Evolutionary conservation across 176 grass and related monocot species (phyloP), one percentile per base, ranked within the genome.

Genomic region (Raddia distichophylla): DNA sequence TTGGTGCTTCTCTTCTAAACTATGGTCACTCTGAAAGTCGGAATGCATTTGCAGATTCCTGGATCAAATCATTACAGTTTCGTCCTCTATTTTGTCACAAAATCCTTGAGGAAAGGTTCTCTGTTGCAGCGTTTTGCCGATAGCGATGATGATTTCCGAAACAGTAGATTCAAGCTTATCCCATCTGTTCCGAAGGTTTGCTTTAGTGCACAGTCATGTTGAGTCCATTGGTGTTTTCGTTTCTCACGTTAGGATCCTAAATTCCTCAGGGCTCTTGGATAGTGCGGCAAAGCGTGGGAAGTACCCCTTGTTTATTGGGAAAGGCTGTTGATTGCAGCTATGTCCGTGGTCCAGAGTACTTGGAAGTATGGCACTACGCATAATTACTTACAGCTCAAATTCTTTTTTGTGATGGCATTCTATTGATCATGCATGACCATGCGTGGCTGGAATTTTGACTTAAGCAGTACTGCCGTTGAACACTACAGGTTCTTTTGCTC

Each of bases 261-360:
- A 47, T 75, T 77, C 20, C 46, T 62, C 77, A 99, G 96, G 93
- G 96, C 12, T 95, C 96, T 66, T 99, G 96, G 96, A 99, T 99
- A 82, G 93, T 99, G 53, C 84, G 96, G 10, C 96, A 95, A 73
- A 99, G 96, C 60, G 89, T 99, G 64, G 93, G 93, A 80, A 99
- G 84, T 78, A 85, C 93, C 5, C 89, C 96, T 69, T 99, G 96
- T 73, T 91, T 99, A 67, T 77, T 99, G 60, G 96, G 96, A 46
- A 99, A 95, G 82, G 93, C 96, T 40, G 93, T 99, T 53, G 93
- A 99, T 70, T 95, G 96, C 72, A 93, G 84, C 62, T 99, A 99
- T 68, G 77, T 95, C 17, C 96, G 90, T 40, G 82, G 93, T 48
- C 84, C 87, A n/a, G 92, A 93, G 42, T 99, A 99, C 82, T 80